phyloP scores from a whole-genome alignment of 176 grass and related monocot genomes.

The Typha latifolia region DNA sequence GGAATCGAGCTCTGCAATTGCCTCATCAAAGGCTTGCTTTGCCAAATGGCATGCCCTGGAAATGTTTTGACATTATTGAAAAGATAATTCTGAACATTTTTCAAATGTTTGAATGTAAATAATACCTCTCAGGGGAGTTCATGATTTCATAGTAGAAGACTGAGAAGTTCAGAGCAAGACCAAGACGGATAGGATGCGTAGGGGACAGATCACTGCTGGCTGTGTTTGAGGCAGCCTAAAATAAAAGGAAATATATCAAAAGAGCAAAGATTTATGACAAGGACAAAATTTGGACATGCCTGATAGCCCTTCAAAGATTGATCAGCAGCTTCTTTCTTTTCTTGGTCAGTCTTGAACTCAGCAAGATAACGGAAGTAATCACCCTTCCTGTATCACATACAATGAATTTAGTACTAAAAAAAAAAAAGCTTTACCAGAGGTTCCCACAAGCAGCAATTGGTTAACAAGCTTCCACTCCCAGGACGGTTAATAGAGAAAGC shows the following conservation, averaged over 20 bases:
- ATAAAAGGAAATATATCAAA: background rate
- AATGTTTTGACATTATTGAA: background rate
- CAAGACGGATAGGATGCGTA: constrained; percentile 25
- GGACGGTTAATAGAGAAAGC: background rate
- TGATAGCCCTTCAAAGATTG: constrained; percentile 22
- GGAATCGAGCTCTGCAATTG: constrained; percentile 31
- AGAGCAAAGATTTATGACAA: background rate
- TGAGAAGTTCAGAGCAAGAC: constrained; percentile 22
- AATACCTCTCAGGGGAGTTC: constrained; percentile 23
- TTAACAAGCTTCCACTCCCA: background rate
- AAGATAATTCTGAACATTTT: background rate
- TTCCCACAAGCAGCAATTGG: background rate
- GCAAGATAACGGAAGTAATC: constrained; percentile 24
- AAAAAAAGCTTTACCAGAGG: too few relatives aligned
- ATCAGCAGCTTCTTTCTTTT: constrained; percentile 18
- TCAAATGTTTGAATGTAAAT: background rate
- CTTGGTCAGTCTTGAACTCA: constrained; percentile 19
- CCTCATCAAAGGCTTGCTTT: constrained; percentile 36
- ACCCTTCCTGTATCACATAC: constrained; percentile 11
- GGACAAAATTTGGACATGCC: background rate
- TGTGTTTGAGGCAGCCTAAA: constrained; percentile 21
- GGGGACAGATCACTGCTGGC: constrained; percentile 11
- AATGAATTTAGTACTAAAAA: background rate
- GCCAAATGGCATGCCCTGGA: constrained; percentile 17
- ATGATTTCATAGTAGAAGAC: constrained; percentile 27